These are phyloP conservation scores for Stagonosporopsis vannaccii DNA, from an alignment of 2,329 filamentous ascomycete species.

Conservation along the genomic window DNA sequence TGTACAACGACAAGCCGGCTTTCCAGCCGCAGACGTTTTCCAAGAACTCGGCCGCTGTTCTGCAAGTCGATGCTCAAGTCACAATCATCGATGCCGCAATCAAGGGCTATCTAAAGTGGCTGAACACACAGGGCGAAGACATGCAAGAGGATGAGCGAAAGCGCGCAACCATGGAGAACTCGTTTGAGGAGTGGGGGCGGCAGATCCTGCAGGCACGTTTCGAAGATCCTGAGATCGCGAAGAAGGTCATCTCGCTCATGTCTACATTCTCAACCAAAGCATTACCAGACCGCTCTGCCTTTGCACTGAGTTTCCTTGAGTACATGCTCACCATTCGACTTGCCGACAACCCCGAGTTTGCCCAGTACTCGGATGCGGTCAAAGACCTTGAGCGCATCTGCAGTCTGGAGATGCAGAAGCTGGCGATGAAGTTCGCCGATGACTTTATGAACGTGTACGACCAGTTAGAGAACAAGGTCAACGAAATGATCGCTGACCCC, in stretches of 20 bases:
- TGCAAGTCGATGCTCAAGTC: conserved; percentile 87
- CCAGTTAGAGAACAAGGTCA: conserved; percentile 81
- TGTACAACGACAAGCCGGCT: conserved; percentile 74
- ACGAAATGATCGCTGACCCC: conserved; percentile 77
- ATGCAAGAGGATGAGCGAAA: conserved; percentile 60
- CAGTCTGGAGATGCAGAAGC: conserved; percentile 84
- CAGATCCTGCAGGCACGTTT: conserved; percentile 74
- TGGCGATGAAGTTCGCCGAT: conserved; percentile 90
- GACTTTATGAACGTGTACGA: conserved; percentile 89
- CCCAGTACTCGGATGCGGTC: conserved; percentile 83
- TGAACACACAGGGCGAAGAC: conserved; percentile 60
- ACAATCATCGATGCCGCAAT: conserved; percentile 87
- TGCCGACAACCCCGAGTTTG: conserved; percentile 72
- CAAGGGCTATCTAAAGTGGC: conserved; percentile 88
- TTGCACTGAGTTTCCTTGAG: conserved; percentile 89
- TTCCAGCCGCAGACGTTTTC: conserved; percentile 64
- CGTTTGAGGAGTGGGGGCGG: conserved; percentile 75
- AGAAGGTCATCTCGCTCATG: conserved; percentile 80
- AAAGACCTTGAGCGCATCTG: conserved; percentile 87
- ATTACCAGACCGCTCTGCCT: conserved; percentile 76
- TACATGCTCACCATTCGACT: conserved; percentile 87
- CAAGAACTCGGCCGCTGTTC: conserved; percentile 73
- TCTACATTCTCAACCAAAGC: conserved; percentile 86
- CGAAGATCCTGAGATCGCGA: conserved; percentile 84
- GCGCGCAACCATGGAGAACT: conserved; percentile 65